A percentile compares a stretch with the other conserved stretches of the same genome.
phyloP scores from a whole-genome alignment of 2,329 filamentous ascomycete species.

The Hypoxylon sp. region DNA sequence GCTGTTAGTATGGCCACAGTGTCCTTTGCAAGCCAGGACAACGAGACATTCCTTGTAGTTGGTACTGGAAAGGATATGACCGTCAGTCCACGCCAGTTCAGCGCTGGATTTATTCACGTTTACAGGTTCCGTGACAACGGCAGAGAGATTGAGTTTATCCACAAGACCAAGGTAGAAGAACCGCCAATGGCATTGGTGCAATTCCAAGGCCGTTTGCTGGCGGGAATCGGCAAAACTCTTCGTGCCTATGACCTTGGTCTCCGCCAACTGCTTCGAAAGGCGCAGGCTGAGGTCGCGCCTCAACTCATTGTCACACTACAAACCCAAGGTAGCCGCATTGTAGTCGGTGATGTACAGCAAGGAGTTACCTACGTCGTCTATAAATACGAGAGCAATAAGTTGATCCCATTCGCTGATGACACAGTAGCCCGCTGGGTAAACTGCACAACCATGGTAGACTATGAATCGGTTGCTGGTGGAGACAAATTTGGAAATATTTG shows the following conservation, averaged over 20 bases:
- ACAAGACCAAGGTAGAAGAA: constrained; percentile 93
- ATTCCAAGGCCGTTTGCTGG: constrained; percentile 91
- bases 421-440: constrained; percentile 91
- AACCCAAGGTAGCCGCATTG: constrained; percentile 89
- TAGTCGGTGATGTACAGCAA: constrained; percentile 93
- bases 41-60: constrained; percentile 91
- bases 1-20: constrained; percentile 88
- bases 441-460: constrained; percentile 93
- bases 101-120: constrained; percentile 88
- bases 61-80: constrained; percentile 93
- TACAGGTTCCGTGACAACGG: constrained; percentile 91
- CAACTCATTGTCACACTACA: constrained; percentile 90
- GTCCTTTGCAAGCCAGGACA: constrained; percentile 87
- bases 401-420: constrained; percentile 95
- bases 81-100: constrained; percentile 80
- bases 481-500: constrained; percentile 99
- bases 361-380: constrained; percentile 93
- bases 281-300: constrained; percentile 82
- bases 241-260: constrained; percentile 94
- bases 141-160: constrained; percentile 90
- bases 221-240: constrained; percentile 86
- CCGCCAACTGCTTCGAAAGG: constrained; percentile 91
- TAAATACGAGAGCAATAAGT: constrained; percentile 89
- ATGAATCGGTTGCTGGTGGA: constrained; percentile 92
- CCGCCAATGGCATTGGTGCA: constrained; percentile 90